phyloP scores from a whole-genome alignment of 83 land plant species.

The Picea engelmannii region DNA sequence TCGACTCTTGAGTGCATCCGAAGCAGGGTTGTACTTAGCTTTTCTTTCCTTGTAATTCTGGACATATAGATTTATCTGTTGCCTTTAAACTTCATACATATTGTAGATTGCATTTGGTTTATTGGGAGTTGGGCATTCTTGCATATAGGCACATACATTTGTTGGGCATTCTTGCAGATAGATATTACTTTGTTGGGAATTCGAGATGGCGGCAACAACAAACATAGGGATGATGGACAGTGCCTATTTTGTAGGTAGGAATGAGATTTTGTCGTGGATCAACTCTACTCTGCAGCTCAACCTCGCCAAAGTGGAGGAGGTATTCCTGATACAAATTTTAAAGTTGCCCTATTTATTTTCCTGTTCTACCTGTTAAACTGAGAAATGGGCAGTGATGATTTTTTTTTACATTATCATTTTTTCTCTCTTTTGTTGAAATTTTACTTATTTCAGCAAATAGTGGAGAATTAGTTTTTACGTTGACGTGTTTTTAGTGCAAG shows the following conservation, averaged over 20 bases:
- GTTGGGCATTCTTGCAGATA: neutral
- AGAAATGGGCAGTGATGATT: neutral
- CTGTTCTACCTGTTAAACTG: neutral
- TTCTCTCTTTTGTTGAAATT: no score
- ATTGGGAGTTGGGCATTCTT: neutral
- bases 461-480: neutral
- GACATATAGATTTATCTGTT: neutral
- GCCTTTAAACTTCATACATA: neutral
- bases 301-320: slow-evolving; percentile 51
- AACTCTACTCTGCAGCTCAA: slow-evolving; percentile 49
- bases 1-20: no score
- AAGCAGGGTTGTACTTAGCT: no score
- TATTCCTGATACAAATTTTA: neutral
- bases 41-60: no score
- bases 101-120: neutral
- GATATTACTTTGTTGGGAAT: neutral
- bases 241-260: slow-evolving; percentile 52
- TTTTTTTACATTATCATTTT: neutral
- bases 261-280: slow-evolving; percentile 53
- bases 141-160: neutral
- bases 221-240: slow-evolving; percentile 43
- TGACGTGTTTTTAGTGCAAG: neutral
- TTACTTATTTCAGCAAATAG: no score
- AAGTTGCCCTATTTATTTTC: neutral
- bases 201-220: neutral